Conservation (phyloP, 139 green algal species). For the Tetradesmus lagerheimii region DNA sequence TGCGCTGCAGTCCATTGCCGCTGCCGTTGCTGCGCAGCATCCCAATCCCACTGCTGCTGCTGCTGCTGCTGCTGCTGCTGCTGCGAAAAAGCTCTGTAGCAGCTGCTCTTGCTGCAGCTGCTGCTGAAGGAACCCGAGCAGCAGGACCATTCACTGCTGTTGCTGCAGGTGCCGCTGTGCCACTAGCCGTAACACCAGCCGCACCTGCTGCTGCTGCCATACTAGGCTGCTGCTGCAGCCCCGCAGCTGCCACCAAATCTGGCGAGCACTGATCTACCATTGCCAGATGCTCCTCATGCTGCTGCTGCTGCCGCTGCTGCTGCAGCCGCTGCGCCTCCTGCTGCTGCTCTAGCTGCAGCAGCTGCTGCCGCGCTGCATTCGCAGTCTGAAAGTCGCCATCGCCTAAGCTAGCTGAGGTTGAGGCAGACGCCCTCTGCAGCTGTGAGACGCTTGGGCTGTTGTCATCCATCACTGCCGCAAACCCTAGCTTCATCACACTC, state of each 20-base stretch:
- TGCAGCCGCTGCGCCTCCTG: background rate
- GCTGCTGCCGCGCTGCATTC: background rate
- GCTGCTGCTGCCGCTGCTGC: background rate
- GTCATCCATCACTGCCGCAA: background rate
- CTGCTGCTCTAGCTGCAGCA: slow-evolving; percentile 18
- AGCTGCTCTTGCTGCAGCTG: background rate
- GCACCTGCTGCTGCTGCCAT: background rate
- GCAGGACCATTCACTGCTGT: background rate
- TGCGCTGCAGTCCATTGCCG: no score
- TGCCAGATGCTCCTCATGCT: background rate
- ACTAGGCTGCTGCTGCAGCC: background rate
- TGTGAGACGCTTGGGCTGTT: background rate
- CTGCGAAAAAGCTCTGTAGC: background rate
- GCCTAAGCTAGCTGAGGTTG: background rate
- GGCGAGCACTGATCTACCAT: background rate
- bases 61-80: background rate
- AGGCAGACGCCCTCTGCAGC: background rate
- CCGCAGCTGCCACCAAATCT: background rate
- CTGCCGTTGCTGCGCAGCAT: background rate
- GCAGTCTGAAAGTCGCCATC: background rate
- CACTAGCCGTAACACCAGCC: background rate
- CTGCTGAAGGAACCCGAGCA: background rate
- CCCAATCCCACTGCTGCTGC: slow-evolving; percentile 2
- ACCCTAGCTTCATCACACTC: background rate
- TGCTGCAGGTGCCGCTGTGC: background rate